Conservation (phyloP, 768 basidiomycete species). For the Pleurotus tuber-regium region DNA sequence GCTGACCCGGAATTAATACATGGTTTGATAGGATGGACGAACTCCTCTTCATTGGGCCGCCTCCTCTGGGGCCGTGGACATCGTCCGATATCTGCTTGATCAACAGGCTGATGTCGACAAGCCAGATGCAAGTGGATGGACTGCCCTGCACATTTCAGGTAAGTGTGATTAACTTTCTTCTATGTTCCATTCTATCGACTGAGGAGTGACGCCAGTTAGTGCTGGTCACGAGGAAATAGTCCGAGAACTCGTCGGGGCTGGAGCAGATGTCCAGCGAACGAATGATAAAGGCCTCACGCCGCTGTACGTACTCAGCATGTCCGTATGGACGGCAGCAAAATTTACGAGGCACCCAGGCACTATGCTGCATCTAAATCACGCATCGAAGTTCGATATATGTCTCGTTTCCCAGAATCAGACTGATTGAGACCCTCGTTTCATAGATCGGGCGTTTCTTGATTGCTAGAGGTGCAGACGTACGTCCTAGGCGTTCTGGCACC, state of each 20-base stretch:
- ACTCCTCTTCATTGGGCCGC: slow-evolving; percentile 89
- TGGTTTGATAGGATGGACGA: slow-evolving; percentile 57
- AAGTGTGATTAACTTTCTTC: slow-evolving; percentile 4
- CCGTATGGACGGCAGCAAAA: not conserved
- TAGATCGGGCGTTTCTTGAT: slow-evolving; percentile 90
- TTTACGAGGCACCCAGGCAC: slow-evolving; percentile 51
- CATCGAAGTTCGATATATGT: slow-evolving; percentile 58
- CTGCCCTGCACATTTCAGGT: slow-evolving; percentile 80
- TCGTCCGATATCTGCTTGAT: slow-evolving; percentile 65
- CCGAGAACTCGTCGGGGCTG: slow-evolving; percentile 75
- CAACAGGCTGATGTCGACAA: slow-evolving; percentile 68
- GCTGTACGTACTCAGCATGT: slow-evolving; percentile 50
- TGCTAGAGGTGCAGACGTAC: slow-evolving; percentile 85
- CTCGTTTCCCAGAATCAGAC: slow-evolving; percentile 11
- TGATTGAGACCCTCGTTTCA: slow-evolving; percentile 27
- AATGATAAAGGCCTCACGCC: slow-evolving; percentile 85
- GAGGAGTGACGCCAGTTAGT: slow-evolving; percentile 51
- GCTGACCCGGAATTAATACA: not conserved
- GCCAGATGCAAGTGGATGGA: slow-evolving; percentile 69
- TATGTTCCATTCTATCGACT: slow-evolving; percentile 11
- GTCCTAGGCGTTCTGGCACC: slow-evolving; percentile 39
- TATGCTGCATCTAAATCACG: slow-evolving; percentile 93
- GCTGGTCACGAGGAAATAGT: slow-evolving; percentile 78
- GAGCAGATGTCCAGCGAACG: slow-evolving; percentile 75
- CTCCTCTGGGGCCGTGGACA: slow-evolving; percentile 67